Conservation (phyloP, 306 rosid genomes). For the Trichosanthes truncata region DNA sequence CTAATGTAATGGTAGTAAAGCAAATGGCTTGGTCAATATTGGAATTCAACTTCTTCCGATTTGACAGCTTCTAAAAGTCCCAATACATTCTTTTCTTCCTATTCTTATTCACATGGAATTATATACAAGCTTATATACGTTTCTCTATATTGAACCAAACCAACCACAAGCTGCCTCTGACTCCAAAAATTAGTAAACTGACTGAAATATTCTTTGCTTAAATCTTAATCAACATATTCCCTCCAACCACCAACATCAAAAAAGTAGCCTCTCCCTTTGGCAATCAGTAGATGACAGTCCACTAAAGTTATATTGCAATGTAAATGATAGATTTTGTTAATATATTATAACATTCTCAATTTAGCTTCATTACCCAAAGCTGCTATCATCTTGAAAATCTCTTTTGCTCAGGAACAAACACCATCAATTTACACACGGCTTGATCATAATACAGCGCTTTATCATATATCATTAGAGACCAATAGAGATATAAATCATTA, state of each 20-base stretch:
- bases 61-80: neutral
- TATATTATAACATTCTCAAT: neutral
- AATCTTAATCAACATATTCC: neutral
- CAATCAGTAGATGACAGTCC: neutral
- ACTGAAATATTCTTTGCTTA: conserved; percentile 1
- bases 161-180: neutral
- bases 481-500: neutral
- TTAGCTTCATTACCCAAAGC: neutral
- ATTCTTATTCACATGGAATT: neutral
- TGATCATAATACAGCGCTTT: neutral
- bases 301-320: neutral
- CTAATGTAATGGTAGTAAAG: neutral
- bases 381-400: neutral
- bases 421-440: neutral
- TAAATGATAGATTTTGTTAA: neutral
- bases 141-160: neutral
- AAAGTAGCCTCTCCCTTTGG: neutral
- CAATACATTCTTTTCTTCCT: neutral
- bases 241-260: neutral
- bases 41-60: neutral
- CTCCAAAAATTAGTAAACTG: neutral
- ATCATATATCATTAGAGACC: neutral
- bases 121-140: neutral
- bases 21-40: neutral
- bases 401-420: neutral